Evolutionary conservation across 345 rosid species (phyloP), one percentile per base, ranked within the genome.

Genomic region (Geranium brycei): DNA sequence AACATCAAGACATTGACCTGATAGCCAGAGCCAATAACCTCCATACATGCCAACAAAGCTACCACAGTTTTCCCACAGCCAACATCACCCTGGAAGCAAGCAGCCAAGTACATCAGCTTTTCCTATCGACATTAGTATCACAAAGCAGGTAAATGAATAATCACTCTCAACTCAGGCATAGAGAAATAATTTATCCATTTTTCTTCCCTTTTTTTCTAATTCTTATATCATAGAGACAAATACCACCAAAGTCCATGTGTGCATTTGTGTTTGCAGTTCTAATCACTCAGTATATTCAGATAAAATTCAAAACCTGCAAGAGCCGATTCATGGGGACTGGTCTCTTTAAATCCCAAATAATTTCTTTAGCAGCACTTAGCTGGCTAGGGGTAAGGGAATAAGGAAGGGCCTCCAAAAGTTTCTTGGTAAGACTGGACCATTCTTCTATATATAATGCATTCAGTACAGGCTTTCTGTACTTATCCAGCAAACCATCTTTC

Each of bases 51-150:
- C 79, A 93, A 77, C 76, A 93, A 93, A 64, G 99, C 96, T 13
- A 93, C 92, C 23, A 82, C 87, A 5, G 99, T 93, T 84, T 93
- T 93, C 60, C 99, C 96, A 72, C 99, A 93, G 66, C 99, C 99
- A 71, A 93, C 96, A 68, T 93, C 97, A 61, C 97, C 99, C 97
- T 93, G 73, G 31, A 77, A 59, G 58, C 63, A 61, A 77, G 65
- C 17, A 71, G 58, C 19, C 66, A 67, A 68, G 64, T 63, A 65
- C 19, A 62, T 17, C 32, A 28, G 56, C 23, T 10, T 16, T 53
- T 11, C 56, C 17, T 63, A 15, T 51, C 15, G 55, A 51, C 19
- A 40, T 17, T 62, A 47, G 41, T 35, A 35, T 35, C 41, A 35
- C 41, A 7, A 35, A 35, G 41, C 41, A 35, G 41, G 41, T 35